These are phyloP conservation scores for Spencermartinsiella ligniputridi DNA, from an alignment of 1,139 yeast species.

Conservation along the genomic window DNA sequence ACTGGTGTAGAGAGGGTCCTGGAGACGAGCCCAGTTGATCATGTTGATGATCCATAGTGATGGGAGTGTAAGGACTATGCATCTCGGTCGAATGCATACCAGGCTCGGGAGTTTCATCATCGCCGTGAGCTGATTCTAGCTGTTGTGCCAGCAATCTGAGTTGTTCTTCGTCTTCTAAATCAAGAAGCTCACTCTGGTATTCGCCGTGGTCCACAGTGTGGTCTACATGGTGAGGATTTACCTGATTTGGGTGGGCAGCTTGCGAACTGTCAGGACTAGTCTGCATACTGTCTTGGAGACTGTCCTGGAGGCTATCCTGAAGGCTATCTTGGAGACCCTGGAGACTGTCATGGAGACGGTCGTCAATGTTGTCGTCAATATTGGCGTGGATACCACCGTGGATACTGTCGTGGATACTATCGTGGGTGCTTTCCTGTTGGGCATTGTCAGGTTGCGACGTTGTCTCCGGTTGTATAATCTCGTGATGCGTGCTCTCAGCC, in stretches of 20 bases:
- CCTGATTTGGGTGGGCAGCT: not conserved
- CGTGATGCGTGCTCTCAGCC: too few species aligned
- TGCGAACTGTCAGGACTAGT: too few species aligned
- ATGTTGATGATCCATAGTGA: too few species aligned
- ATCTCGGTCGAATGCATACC: too few species aligned
- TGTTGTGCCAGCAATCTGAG: slow-evolving; percentile 24
- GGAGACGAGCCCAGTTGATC: not conserved
- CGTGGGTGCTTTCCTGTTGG: too few species aligned
- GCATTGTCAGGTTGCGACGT: too few species aligned
- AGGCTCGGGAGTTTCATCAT: not conserved
- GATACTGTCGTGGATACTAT: too few species aligned
- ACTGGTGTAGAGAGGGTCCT: not conserved
- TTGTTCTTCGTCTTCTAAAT: slow-evolving; percentile 25
- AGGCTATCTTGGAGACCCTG: not conserved
- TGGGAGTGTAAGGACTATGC: too few species aligned
- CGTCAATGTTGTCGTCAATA: not conserved
- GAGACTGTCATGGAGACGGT: not conserved
- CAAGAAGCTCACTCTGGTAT: slow-evolving; percentile 12
- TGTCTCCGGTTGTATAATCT: too few species aligned
- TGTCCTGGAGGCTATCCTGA: not conserved
- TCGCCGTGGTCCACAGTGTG: not conserved
- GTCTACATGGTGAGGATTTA: not conserved
- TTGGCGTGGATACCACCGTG: too few species aligned
- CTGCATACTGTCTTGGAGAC: too few species aligned
- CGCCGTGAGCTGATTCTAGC: not conserved